Evolutionary conservation across 1,284 basidiomycete genomes (phyloP).

Genomic region (Ustilago bromivora): DNA sequence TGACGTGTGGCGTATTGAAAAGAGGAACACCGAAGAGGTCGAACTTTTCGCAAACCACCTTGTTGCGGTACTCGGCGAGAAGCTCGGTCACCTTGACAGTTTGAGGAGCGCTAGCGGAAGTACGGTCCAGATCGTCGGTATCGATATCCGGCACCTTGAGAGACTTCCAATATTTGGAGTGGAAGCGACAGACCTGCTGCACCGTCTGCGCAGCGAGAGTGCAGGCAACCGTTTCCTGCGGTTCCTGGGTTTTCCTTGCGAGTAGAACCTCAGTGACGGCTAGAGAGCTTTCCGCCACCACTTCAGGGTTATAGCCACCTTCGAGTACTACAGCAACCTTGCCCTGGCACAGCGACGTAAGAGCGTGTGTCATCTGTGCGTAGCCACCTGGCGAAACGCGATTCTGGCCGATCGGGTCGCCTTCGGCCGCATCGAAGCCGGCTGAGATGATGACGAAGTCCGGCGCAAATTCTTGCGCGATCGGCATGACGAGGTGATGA

Average conservation of each 20-base stretch:
- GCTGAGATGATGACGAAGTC: constrained; percentile 97
- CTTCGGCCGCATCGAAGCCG: constrained; percentile 95
- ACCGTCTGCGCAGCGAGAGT: constrained; percentile 82
- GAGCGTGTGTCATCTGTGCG: constrained; percentile 98
- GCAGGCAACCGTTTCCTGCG: constrained; percentile 70
- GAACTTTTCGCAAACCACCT: constrained; percentile 80
- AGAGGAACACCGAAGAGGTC: constrained; percentile 85
- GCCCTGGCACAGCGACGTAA: constrained; percentile 88
- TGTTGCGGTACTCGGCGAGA: constrained; percentile 84
- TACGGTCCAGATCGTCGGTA: constrained; percentile 26
- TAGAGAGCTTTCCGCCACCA: constrained; percentile 86
- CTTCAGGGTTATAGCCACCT: constrained; percentile 95
- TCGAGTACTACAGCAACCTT: constrained; percentile 92
- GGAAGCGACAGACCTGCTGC: constrained; percentile 84
- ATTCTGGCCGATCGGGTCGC: constrained; percentile 91
- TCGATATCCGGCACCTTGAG: constrained; percentile 70
- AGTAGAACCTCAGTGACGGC: constrained; percentile 87
- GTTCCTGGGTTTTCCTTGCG: constrained; percentile 83
- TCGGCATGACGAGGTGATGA: constrained; percentile 94
- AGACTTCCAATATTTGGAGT: constrained; percentile 90
- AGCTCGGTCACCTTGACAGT: constrained; percentile 74
- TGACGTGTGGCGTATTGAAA: constrained; percentile 75
- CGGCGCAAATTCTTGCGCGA: constrained; percentile 93
- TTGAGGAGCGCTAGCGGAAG: constrained; percentile 14
- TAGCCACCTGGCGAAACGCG: constrained; percentile 92